A percentile compares a stretch with the other conserved stretches of the same genome.
Evolutionary conservation across 2,329 filamentous ascomycete species (phyloP).

Genomic region (Aureobasidium sp.): DNA sequence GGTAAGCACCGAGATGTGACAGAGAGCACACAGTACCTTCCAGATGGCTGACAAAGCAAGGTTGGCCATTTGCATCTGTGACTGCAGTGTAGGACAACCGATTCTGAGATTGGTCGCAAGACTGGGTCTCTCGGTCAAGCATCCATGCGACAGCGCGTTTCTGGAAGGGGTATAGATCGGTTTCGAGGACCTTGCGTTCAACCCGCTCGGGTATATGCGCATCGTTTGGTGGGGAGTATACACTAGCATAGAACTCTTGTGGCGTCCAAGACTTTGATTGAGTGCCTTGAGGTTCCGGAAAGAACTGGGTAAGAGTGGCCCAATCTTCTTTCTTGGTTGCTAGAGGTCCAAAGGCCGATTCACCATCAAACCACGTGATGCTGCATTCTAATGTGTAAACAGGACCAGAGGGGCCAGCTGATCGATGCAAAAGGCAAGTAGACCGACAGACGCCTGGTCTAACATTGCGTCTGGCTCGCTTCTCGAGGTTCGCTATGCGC

Average conservation of each 20-base stretch:
- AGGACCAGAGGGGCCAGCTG: neutral
- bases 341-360: constrained; percentile 25
- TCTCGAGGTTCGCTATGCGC: constrained; percentile 1
- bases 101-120: neutral
- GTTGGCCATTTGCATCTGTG: constrained; percentile 39
- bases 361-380: constrained; percentile 24
- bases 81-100: constrained; percentile 35
- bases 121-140: constrained; percentile 47
- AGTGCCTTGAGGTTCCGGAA: constrained; percentile 17
- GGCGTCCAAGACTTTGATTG: constrained; percentile 34
- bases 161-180: constrained; percentile 61
- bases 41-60: constrained; percentile 53
- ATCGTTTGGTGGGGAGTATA: constrained; percentile 50
- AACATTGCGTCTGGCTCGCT: constrained; percentile 1
- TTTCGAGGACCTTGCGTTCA: constrained; percentile 21
- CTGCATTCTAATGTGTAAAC: constrained; percentile 14
- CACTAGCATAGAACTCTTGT: constrained; percentile 61
- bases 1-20: constrained; percentile 33
- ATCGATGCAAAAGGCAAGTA: constrained; percentile 1
- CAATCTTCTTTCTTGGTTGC: constrained; percentile 16
- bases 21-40: constrained; percentile 45
- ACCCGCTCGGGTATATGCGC: constrained; percentile 13
- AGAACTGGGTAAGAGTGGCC: constrained; percentile 16
- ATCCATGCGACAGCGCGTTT: constrained; percentile 63
- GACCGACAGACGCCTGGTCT: constrained; percentile 1